These are phyloP conservation scores for Cytospora piceae DNA, from an alignment of 2,329 filamentous ascomycete species.

Conservation along the genomic window DNA sequence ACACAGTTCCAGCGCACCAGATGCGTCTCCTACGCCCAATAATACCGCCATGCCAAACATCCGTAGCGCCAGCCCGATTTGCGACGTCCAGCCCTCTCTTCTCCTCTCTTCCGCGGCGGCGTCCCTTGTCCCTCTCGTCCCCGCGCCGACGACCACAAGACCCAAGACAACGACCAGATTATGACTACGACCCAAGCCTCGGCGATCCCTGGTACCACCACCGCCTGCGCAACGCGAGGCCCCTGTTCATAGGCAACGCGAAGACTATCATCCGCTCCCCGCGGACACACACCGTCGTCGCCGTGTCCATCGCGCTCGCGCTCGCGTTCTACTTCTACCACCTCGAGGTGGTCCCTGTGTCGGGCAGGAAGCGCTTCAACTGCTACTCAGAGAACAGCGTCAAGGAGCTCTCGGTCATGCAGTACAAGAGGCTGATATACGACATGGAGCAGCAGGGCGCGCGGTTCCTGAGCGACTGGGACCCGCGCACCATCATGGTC, in stretches of 20 bases:
- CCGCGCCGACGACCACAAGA: slow-evolving; percentile 18
- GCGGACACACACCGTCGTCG: slow-evolving; percentile 46
- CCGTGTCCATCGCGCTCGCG: slow-evolving; percentile 48
- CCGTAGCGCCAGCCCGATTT: neutral
- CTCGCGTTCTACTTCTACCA: slow-evolving; percentile 68
- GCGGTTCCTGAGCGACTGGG: slow-evolving; percentile 61
- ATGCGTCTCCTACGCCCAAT: neutral
- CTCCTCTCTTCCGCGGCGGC: slow-evolving; percentile 8
- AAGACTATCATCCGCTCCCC: slow-evolving; percentile 40
- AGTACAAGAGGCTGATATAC: slow-evolving; percentile 61
- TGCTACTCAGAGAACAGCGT: slow-evolving; percentile 62
- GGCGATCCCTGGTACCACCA: slow-evolving; percentile 32
- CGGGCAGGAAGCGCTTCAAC: slow-evolving; percentile 75
- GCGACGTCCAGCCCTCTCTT: neutral
- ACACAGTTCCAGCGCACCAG: neutral
- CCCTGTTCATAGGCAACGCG: slow-evolving; percentile 46
- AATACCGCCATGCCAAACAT: neutral
- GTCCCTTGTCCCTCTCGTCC: slow-evolving; percentile 30
- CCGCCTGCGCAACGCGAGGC: slow-evolving; percentile 39
- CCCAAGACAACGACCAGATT: slow-evolving; percentile 17
- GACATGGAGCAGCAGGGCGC: slow-evolving; percentile 56
- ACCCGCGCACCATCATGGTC: slow-evolving; percentile 61
- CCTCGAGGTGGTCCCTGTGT: slow-evolving; percentile 73
- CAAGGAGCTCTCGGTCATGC: slow-evolving; percentile 52
- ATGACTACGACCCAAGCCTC: slow-evolving; percentile 27